phyloP scores from a whole-genome alignment of 192 early-diverging fungal genomes.

The Rhizoclosmatium globosum region DNA sequence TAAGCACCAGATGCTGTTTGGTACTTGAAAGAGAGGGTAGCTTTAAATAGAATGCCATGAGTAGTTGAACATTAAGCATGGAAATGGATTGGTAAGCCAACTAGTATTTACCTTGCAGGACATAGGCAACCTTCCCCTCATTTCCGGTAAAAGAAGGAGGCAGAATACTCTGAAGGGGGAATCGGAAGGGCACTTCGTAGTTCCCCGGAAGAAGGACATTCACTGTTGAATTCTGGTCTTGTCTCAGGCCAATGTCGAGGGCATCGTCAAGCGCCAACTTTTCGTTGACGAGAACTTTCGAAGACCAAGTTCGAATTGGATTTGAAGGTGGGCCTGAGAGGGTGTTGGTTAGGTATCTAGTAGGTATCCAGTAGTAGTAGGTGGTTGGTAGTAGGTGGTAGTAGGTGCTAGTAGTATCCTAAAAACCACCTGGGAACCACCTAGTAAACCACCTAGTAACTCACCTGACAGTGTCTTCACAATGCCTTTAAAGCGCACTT shows the following conservation, averaged over 20 bases:
- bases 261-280: conserved; percentile 5
- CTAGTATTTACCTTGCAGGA: conserved; percentile 4
- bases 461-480: background rate
- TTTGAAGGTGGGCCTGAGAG: no score
- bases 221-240: background rate
- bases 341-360: no score
- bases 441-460: background rate
- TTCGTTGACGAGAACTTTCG: conserved; percentile 11
- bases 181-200: conserved; percentile 33
- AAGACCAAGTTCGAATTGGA: conserved; percentile 2
- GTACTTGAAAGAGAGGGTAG: conserved; percentile 10
- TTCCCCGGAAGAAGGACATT: conserved; percentile 21
- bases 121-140: background rate
- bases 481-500: conserved; percentile 11
- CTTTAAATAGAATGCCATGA: background rate
- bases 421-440: background rate
- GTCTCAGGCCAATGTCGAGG: conserved; percentile 13
- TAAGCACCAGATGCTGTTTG: background rate
- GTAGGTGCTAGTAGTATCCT: background rate
- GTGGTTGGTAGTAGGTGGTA: no score
- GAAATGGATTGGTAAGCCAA: no score
- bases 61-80: background rate
- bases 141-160: conserved; percentile 18
- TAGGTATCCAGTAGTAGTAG: no score
- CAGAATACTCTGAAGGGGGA: conserved; percentile 13